Conservation (phyloP, 1,284 basidiomycete species). For the Fistulina hepatica region DNA sequence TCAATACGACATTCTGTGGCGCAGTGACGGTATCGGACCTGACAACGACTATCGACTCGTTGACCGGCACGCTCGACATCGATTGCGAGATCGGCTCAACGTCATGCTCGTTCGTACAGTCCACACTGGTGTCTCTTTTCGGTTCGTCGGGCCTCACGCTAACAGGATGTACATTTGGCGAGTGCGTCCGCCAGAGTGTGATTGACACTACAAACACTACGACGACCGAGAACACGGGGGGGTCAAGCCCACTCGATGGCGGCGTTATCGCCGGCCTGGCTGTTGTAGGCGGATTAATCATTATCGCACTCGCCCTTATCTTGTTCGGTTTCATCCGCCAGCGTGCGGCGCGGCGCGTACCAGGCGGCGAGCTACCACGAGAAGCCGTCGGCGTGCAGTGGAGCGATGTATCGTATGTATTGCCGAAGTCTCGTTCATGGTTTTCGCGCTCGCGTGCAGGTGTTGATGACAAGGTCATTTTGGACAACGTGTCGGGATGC, state of each 20-base stretch:
- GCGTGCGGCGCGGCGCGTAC: constrained; percentile 43
- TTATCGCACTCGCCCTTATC: constrained; percentile 45
- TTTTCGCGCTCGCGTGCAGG: constrained; percentile 23
- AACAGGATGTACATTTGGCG: constrained; percentile 67
- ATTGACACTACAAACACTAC: constrained; percentile 49
- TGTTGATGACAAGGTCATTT: constrained; percentile 63
- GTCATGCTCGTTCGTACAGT: constrained; percentile 70
- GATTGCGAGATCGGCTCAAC: constrained; percentile 46
- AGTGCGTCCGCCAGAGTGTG: constrained; percentile 73
- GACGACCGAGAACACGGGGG: constrained; percentile 17
- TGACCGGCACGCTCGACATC: constrained; percentile 54
- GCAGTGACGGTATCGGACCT: constrained; percentile 37
- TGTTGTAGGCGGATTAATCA: constrained; percentile 52
- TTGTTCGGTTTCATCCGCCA: constrained; percentile 52
- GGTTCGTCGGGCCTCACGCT: constrained; percentile 62
- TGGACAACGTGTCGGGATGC: constrained; percentile 58
- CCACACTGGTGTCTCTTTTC: constrained; percentile 53
- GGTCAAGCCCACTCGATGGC: constrained; percentile 47
- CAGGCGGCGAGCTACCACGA: constrained; percentile 25
- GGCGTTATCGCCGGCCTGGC: constrained; percentile 84
- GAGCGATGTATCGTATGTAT: constrained; percentile 58
- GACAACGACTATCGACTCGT: constrained; percentile 43
- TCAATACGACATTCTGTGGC: constrained; percentile 67
- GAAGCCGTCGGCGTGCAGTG: constrained; percentile 53
- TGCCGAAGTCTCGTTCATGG: too few relatives aligned